Conservation (phyloP, 2,329 filamentous ascomycete species). For the Diaporthe sp. region DNA sequence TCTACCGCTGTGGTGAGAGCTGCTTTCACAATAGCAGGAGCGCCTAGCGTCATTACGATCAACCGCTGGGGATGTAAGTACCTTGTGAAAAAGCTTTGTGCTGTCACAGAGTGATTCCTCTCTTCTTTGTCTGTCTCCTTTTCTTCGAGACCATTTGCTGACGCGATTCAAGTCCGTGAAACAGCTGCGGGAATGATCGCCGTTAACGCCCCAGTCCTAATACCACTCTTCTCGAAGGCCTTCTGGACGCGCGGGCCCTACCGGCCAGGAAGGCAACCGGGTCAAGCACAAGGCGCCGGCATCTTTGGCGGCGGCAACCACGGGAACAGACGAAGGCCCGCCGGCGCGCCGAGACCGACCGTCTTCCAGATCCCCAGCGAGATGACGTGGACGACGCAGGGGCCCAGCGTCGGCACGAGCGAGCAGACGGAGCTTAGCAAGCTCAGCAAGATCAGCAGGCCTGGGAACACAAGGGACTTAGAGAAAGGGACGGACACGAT, state of each 20-base stretch:
- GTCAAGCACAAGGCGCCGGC: neutral
- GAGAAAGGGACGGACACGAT: neutral
- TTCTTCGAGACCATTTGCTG: neutral
- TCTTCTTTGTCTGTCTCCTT: neutral
- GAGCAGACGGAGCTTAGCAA: conserved; percentile 21
- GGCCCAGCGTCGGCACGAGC: neutral
- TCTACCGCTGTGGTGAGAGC: conserved; percentile 46
- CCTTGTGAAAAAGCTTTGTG: rapidly evolving
- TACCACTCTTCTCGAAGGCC: conserved; percentile 39
- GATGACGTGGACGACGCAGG: conserved; percentile 10
- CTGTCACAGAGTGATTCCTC: neutral
- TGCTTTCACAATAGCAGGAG: conserved; percentile 41
- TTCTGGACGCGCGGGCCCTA: conserved; percentile 43
- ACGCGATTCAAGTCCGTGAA: conserved; percentile 37
- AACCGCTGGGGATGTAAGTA: conserved; percentile 42
- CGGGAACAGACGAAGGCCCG: neutral
- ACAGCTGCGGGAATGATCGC: conserved; percentile 45
- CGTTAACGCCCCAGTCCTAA: conserved; percentile 42
- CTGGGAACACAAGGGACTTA: neutral
- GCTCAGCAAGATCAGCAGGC: neutral
- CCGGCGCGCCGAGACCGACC: neutral
- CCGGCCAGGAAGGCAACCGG: conserved; percentile 8
- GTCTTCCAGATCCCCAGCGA: conserved; percentile 4
- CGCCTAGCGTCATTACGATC: conserved; percentile 47
- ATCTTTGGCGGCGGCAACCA: neutral